Evolutionary conservation across 2,329 filamentous ascomycete genomes (phyloP), one percentile per base, ranked within the genome.

Genomic region (Catunica adiposa): DNA sequence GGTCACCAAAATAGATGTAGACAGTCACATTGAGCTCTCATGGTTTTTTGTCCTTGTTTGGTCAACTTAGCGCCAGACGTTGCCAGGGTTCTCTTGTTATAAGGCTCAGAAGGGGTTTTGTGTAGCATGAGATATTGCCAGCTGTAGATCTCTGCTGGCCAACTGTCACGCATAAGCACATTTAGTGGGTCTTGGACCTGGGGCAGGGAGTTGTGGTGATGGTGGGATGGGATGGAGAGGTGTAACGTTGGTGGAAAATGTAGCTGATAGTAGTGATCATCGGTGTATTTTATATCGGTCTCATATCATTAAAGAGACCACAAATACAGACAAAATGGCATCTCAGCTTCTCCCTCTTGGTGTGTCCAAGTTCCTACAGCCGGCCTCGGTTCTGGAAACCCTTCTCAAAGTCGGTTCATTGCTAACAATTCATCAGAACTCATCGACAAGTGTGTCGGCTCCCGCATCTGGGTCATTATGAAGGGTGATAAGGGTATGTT

Each of bases 401-500:
- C 8, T 44, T n/a, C 8, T 7, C 9, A 44, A 44, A 22, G 40
- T 22, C 40, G 15, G 17, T 42, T 42, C n/a, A 48, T 26, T 11
- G 25, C 23, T 22, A 40, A 20, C 23, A 51, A 52, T 48, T 51
- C n/a, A 22, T 51, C 31, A 95, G 92, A 98, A 71, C 81, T 98
- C 67, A 97, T 98, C 69, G 92, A 98, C 75, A 96, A 96, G 71
- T 98, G 92, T 68, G 89, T 98, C 62, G 92, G 92, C 60, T 97
- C 89, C 55, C 85, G 84, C 64, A 97, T 98, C 69, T 96, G 90
- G 89, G 89, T 98, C 61, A 82, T 98, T 64, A 98, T 98, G 92
- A 98, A 98, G 72, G 88, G 89, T 62, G 92, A 97, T 67, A 97
- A 96, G 75, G 92, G 92, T 94, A 71, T 37, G 67, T 53, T 55